Conservation (phyloP, 768 basidiomycete genomes). For the Pleurotus tuber-regium region DNA sequence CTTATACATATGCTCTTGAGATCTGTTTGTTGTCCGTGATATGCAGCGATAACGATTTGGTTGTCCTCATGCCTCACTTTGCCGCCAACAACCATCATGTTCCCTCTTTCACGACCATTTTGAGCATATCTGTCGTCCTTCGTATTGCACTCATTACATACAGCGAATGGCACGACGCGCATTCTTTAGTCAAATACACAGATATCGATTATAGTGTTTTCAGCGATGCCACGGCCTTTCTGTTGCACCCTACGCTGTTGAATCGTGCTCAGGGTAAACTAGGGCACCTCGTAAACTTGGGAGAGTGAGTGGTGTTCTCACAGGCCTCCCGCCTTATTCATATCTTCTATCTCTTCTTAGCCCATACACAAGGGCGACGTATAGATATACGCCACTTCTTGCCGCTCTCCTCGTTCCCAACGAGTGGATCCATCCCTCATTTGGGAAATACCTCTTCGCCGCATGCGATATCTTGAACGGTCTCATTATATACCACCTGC, state of each 20-base stretch:
- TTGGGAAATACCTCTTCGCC: slow-evolving; percentile 91
- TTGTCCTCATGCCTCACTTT: not conserved
- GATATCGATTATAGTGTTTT: slow-evolving; percentile 97
- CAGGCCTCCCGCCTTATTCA: slow-evolving; percentile 12
- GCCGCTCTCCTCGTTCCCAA: slow-evolving; percentile 83
- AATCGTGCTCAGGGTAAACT: slow-evolving; percentile 65
- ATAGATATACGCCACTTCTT: slow-evolving; percentile 94
- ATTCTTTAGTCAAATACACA: slow-evolving; percentile 89
- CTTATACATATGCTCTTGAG: slow-evolving; percentile 18
- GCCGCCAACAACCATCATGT: slow-evolving; percentile 13
- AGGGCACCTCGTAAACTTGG: slow-evolving; percentile 38
- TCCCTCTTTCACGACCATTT: slow-evolving; percentile 47
- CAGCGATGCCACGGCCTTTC: slow-evolving; percentile 81
- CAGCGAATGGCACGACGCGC: slow-evolving; percentile 88
- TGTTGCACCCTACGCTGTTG: slow-evolving; percentile 45
- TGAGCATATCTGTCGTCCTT: slow-evolving; percentile 54
- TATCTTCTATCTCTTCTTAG: slow-evolving; percentile 35
- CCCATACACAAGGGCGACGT: slow-evolving; percentile 90
- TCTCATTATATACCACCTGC: slow-evolving; percentile 61
- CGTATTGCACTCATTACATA: slow-evolving; percentile 75
- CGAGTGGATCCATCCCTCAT: slow-evolving; percentile 73
- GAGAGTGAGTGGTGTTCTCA: slow-evolving; percentile 62
- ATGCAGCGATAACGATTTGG: no score
- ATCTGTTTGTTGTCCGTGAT: no score
- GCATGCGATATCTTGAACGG: slow-evolving; percentile 81